These are phyloP conservation scores for Dictyostelium intermedium DNA, from an alignment of 78 protist species.

Conservation along the genomic window DNA sequence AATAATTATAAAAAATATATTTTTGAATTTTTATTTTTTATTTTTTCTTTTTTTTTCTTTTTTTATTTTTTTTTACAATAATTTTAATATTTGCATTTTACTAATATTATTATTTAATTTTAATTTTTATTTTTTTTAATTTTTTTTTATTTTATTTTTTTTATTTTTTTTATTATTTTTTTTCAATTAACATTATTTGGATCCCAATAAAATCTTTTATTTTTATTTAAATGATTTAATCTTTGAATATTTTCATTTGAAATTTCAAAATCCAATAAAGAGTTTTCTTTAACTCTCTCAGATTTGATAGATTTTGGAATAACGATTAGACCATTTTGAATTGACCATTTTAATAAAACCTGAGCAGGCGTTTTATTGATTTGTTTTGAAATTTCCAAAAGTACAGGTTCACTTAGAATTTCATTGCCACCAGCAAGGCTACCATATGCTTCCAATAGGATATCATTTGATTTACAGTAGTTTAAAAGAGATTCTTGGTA, in stretches of 20 bases:
- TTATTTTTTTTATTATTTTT: no score
- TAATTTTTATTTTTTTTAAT: no score
- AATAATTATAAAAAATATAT: no score
- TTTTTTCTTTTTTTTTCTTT: no score
- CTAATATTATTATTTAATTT: no score
- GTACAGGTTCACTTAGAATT: background rate
- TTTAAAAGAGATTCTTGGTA: slow-evolving; percentile 13
- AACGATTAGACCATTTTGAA: slow-evolving; percentile 40
- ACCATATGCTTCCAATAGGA: slow-evolving; percentile 45
- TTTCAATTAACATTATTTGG: slow-evolving; percentile 36
- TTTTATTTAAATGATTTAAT: slow-evolving; percentile 18
- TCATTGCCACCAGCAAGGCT: slow-evolving; percentile 19
- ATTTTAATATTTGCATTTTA: no score
- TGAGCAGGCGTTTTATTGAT: slow-evolving; percentile 35
- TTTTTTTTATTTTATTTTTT: no score
- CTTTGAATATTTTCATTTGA: background rate
- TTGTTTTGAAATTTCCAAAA: slow-evolving; percentile 31
- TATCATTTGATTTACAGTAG: slow-evolving; percentile 11
- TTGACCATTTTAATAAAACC: slow-evolving; percentile 72
- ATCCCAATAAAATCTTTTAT: slow-evolving; percentile 44
- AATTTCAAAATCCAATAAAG: slow-evolving; percentile 9
- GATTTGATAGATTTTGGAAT: slow-evolving; percentile 72
- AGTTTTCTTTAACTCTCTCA: slow-evolving; percentile 71
- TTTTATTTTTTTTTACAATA: no score
- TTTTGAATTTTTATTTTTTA: no score